These are phyloP conservation scores for Ceratocystis diversiconidia DNA, from an alignment of 2,329 filamentous ascomycete species.

Conservation along the genomic window DNA sequence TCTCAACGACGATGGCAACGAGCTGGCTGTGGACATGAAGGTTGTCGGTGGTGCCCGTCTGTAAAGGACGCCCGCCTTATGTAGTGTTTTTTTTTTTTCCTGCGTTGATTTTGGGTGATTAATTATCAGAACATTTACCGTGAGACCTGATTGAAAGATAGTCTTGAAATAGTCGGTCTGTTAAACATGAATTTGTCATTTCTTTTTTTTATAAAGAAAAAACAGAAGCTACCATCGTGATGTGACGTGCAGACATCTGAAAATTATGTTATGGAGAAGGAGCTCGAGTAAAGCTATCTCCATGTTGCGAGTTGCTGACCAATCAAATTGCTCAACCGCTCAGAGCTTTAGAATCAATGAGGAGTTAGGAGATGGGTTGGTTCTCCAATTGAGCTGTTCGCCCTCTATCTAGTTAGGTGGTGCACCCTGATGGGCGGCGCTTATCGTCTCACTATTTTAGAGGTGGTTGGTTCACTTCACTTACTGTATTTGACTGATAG, in stretches of 20 bases:
- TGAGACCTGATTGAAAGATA: conserved; percentile 6
- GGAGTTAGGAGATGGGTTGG: neutral
- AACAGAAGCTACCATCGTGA: too few relatives aligned
- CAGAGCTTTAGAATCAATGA: too few relatives aligned
- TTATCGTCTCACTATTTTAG: neutral
- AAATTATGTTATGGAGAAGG: neutral
- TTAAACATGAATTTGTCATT: conserved; percentile 4
- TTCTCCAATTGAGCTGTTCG: neutral
- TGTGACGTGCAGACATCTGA: too few relatives aligned
- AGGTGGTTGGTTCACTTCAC: too few relatives aligned
- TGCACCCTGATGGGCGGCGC: neutral
- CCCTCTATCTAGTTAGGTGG: neutral
- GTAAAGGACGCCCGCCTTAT: conserved; percentile 30
- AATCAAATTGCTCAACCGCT: neutral
- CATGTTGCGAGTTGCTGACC: neutral
- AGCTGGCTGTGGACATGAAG: conserved; percentile 98
- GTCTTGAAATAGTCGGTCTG: conserved; percentile 6
- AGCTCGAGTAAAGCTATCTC: neutral
- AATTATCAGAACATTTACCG: conserved; percentile 8
- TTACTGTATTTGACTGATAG: neutral
- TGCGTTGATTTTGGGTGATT: conserved; percentile 13
- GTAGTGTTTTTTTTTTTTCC: conserved; percentile 6
- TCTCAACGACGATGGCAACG: conserved; percentile 80
- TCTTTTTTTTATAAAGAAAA: neutral
- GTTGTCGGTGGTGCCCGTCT: conserved; percentile 70